Evolutionary conservation across 495 filamentous ascomycete genomes (phyloP).

Genomic region (Platismatia glauca): DNA sequence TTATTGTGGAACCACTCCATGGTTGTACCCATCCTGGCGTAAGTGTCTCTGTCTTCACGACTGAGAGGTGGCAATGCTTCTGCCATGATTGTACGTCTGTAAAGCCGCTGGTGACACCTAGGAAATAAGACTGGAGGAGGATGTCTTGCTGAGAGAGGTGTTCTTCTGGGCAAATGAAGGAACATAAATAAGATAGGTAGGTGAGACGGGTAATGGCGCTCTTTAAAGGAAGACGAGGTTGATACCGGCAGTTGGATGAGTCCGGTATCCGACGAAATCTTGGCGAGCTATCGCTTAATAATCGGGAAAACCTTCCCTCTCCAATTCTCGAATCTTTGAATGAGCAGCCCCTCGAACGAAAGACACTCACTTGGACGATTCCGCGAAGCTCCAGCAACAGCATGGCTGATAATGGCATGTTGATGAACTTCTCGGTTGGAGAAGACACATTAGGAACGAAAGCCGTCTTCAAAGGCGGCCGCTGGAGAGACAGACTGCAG

Average conservation of each 20-base stretch:
- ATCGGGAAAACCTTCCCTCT: neutral
- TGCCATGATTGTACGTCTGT: slow-evolving; percentile 4
- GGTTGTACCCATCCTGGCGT: slow-evolving; percentile 17
- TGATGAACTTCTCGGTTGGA: slow-evolving; percentile 78
- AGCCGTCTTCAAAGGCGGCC: slow-evolving; percentile 71
- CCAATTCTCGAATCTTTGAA: neutral
- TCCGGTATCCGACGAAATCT: neutral
- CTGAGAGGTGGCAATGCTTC: slow-evolving; percentile 14
- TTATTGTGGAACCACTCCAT: slow-evolving; percentile 47
- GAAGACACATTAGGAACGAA: slow-evolving; percentile 47
- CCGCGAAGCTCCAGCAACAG: neutral
- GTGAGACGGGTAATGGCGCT: too few species aligned
- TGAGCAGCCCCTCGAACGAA: too few species aligned
- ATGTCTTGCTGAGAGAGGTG: neutral
- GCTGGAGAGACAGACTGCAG: slow-evolving; percentile 77
- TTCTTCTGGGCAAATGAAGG: neutral
- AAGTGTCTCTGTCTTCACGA: slow-evolving; percentile 9
- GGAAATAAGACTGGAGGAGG: neutral
- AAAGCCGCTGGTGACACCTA: neutral
- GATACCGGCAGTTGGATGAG: neutral
- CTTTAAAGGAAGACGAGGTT: neutral
- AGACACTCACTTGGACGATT: neutral
- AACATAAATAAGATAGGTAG: neutral
- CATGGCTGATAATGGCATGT: slow-evolving; percentile 93
- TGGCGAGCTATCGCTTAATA: neutral